A percentile compares a stretch with the other conserved stretches of the same genome.
These are phyloP conservation scores for Linnemannia exigua DNA, from an alignment of 192 early-diverging fungal species.

Conservation along the genomic window DNA sequence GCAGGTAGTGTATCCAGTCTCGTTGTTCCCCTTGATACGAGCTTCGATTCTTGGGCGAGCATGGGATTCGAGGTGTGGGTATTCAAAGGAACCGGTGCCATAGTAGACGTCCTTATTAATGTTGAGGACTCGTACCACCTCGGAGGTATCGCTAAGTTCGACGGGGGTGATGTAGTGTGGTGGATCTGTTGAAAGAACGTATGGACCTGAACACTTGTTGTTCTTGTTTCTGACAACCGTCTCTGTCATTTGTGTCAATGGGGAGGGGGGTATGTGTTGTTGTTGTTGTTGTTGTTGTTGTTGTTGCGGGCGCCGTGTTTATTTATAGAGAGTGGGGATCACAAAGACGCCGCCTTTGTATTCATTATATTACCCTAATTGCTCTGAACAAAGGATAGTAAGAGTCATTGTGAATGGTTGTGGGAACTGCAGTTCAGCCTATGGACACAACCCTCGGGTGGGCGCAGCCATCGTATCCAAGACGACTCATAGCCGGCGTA, in stretches of 20 bases:
- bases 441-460: background rate
- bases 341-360: background rate
- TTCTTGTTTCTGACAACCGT: background rate
- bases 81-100: conserved; percentile 40
- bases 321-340: background rate
- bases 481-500: background rate
- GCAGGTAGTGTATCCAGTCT: conserved; percentile 26
- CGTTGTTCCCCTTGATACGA: background rate
- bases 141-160: conserved; percentile 26
- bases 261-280: too few species aligned
- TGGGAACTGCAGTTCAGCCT: background rate
- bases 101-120: conserved; percentile 41
- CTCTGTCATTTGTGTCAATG: background rate
- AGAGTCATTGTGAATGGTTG: background rate
- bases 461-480: background rate
- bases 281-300: background rate
- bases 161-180: conserved; percentile 45
- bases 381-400: background rate
- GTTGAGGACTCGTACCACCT: conserved; percentile 45
- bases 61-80: conserved; percentile 34
- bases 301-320: background rate
- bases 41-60: conserved; percentile 28
- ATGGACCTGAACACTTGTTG: conserved; percentile 21
- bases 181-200: conserved; percentile 19
- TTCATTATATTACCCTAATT: background rate